Evolutionary conservation across 257 asterid species (phyloP), one percentile per base, ranked within the genome.

Genomic region (Osmanthus fragrans): DNA sequence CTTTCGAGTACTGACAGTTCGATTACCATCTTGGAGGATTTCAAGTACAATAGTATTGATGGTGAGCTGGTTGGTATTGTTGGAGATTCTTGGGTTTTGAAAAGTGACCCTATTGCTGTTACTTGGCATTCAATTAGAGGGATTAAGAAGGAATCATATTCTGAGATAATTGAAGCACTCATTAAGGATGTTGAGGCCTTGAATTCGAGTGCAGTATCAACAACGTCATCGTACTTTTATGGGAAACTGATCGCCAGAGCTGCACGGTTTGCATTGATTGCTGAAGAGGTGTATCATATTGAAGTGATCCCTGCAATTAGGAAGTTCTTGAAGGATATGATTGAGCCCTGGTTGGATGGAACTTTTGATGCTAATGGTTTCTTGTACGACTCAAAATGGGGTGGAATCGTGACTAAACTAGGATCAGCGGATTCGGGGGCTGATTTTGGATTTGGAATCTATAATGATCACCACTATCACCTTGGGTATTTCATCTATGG

Each of bases 271-370:
- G 99, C 96, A 36, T 76, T 95, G 74, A 91, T 95, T 76, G 97
- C 99, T 67, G 99, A 95, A 77, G 99, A 95, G 87, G 91, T 95
- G 69, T 49, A 76, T 67, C 86, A 80, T 51, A 84, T 71, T 29
- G 97, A 90, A 37, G 97, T 89, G 51, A 85, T 95, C 65, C 96
- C 98, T 8, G 70, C 84, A 36, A 83, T 93, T 70, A 83, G 76
- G 82, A 88, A 85, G 81, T 95, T 89, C 85, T 87, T 95, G 90
- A 92, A 90, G 87, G 92, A 89, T 51, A 73, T 92, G n/a, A 91
- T 95, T 27, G 92, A 93, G 74, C 99, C 99, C 29, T 95, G 99
- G 98, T 29, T 95, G 79, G 88, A 88, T 63, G 99, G 99, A 27
- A 90, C 94, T 56, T 90, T 95, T 66, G 86, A 80, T 51, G 78